A percentile compares a stretch with the other conserved stretches of the same genome.
Conservation (phyloP, 2,329 filamentous ascomycete species). For the Dactylella cylindrospora region DNA sequence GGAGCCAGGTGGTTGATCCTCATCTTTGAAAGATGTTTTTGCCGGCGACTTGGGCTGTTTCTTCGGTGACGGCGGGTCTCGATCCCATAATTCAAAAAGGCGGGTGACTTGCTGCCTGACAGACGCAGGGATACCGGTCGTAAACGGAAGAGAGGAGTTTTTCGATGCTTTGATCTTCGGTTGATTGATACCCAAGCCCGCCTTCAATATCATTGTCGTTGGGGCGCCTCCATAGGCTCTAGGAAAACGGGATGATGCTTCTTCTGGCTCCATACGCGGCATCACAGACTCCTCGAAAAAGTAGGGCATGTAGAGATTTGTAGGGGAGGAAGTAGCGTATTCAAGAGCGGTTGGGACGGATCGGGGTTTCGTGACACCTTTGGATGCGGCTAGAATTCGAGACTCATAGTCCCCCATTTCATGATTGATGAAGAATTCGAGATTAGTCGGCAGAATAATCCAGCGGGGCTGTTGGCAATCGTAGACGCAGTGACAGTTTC, state of each 20-base stretch:
- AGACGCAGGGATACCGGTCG: conserved; percentile 16
- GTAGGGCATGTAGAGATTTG: conserved; percentile 40
- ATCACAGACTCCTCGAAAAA: conserved; percentile 42
- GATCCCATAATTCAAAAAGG: conserved; percentile 34
- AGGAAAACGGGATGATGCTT: conserved; percentile 21
- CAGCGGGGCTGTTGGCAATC: conserved; percentile 41
- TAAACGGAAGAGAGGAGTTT: conserved; percentile 25
- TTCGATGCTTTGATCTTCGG: conserved; percentile 34
- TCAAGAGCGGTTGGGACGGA: conserved; percentile 24
- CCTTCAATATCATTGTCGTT: conserved; percentile 38
- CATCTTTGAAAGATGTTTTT: conserved; percentile 20
- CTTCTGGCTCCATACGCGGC: conserved; percentile 32
- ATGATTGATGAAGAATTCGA: conserved; percentile 35
- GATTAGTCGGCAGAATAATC: conserved; percentile 38
- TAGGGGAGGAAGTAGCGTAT: conserved; percentile 21
- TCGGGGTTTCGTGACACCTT: conserved; percentile 22
- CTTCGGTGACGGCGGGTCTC: conserved; percentile 35
- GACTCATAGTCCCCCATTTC: conserved; percentile 32
- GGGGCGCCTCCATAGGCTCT: conserved; percentile 33
- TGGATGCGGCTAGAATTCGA: conserved; percentile 12
- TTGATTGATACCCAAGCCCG: conserved; percentile 34
- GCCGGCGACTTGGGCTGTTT: conserved; percentile 9
- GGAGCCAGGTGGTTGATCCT: conserved; percentile 14
- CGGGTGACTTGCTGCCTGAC: conserved; percentile 29
- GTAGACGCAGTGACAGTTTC: conserved; percentile 40